Conservation (phyloP, 2,329 filamentous ascomycete genomes). For the Curvularia spicifera region DNA sequence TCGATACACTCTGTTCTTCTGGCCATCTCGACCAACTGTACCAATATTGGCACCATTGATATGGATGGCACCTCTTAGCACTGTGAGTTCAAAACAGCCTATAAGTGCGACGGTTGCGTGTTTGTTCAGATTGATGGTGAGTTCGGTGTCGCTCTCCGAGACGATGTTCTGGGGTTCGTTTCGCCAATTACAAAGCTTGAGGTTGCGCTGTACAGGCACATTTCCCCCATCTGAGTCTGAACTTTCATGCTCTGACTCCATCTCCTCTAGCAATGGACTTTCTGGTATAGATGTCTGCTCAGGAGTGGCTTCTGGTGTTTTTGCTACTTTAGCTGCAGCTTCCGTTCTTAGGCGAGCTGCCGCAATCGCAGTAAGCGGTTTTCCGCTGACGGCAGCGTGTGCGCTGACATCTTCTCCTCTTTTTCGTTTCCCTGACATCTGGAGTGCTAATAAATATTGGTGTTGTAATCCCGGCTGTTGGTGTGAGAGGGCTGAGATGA, state of each 20-base stretch:
- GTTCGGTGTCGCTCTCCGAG: slow-evolving; percentile 31
- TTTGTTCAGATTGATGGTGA: slow-evolving; percentile 39
- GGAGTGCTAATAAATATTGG: slow-evolving; percentile 10
- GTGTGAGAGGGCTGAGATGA: slow-evolving; percentile 4
- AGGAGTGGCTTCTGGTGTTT: slow-evolving; percentile 19
- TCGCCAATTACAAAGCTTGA: slow-evolving; percentile 45
- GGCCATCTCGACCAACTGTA: slow-evolving; percentile 43
- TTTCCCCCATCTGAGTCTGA: slow-evolving; percentile 27
- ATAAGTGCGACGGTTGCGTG: slow-evolving; percentile 53
- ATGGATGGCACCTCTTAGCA: slow-evolving; percentile 67
- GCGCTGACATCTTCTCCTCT: slow-evolving; percentile 22
- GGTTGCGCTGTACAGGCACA: slow-evolving; percentile 23
- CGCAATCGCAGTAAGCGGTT: slow-evolving; percentile 44
- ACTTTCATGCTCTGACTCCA: slow-evolving; percentile 28
- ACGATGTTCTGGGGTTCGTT: slow-evolving; percentile 30
- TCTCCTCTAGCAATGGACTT: slow-evolving; percentile 23
- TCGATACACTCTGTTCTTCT: slow-evolving; percentile 48
- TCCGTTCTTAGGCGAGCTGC: slow-evolving; percentile 41
- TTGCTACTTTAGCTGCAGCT: slow-evolving; percentile 20
- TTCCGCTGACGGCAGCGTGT: slow-evolving; percentile 14
- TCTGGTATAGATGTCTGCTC: slow-evolving; percentile 24
- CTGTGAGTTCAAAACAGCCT: slow-evolving; percentile 70
- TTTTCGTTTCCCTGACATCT: slow-evolving; percentile 44
- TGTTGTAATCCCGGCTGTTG: slow-evolving; percentile 8
- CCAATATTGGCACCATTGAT: slow-evolving; percentile 69